Evolutionary conservation across 345 rosid species (phyloP), one percentile per base, ranked within the genome.

Genomic region (Hibiscus trionum): DNA sequence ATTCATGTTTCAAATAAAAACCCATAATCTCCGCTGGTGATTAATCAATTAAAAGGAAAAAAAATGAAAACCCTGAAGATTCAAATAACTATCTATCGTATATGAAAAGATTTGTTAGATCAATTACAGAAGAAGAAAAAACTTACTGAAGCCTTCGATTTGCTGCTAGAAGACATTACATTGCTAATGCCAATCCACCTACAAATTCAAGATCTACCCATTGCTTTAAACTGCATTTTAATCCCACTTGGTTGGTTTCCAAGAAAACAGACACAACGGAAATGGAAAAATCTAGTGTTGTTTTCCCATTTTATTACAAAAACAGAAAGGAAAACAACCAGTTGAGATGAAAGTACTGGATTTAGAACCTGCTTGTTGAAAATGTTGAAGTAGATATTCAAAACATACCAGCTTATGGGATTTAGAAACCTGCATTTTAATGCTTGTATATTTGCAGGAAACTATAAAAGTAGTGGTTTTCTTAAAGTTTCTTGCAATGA

Each of bases 141-240:
- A 80, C 90, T 84, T 73, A 94, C 97, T 87, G 79, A 91, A 94
- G 72, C 98, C 97, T 16, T 84, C 83, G 67, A 94, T 94, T 72
- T 94, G 99, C 80, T 91, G 99, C 0, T 88, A 46, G 97, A 76
- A 69, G 92, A 78, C 99, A 91, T 86, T 31, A 90, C 86, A 73
- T 82, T 89, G 21, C 21, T 21, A 21, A 21, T 21, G 21, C 21
- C 21, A 21, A 0, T 21, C 21, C 21, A 21, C 21, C 21, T 21
- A 7, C n/a, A 53, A 59, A 59, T 5, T 26, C 37, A 27, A 59
- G 8, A 14, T 27, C 31, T 26, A 27, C 39, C 16, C 9, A 6
- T 16, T 61, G 39, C 21, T 21, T 21, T 21, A 21, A 21, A 21
- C 21, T 21, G 21, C 21, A 21, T 21, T 21, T 21, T 21, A 21